Evolutionary conservation across 495 filamentous ascomycete species (phyloP), one percentile per base, ranked within the genome.

Genomic region (Entonaema liquescens): DNA sequence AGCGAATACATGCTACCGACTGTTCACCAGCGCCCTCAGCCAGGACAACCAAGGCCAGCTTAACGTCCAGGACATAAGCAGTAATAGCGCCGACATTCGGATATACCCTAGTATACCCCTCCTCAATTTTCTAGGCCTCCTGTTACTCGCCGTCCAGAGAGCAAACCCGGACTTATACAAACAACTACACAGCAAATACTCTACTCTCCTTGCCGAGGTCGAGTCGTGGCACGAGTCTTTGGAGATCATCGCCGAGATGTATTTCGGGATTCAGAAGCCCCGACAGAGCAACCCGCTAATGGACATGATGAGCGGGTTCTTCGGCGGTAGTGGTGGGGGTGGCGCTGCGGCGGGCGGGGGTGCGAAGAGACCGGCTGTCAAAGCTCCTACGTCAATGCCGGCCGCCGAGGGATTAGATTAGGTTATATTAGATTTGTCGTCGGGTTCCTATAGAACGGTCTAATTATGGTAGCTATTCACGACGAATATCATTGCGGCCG

Each of bases 291-390:
- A 97, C 76, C 94, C 93, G 7, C 77, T 98, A 71, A 85, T 98
- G 74, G 96, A 98, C 73, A 98, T 99, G 93, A 97, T 98, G 94
- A 92, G 94, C 3, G 92, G 88, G 68, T 89, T 99, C 86, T 89
- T 98, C 77, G 93, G 93, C 6, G 93, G 93, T 57, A 88, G 87
- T 6, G 86, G 82, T 25, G 70, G 68, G 11, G 76, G 78, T 67
- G 74, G 84, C 70, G 79, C 79, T 76, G 74, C 81, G 72, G 79
- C 67, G 54, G 63, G 76, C 36, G 73, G 77, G 29, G 76, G 70
- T 78, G 60, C 82, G 13, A 80, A 75, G 53, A 80, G 81, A 38
- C 81, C 81, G 55, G 76, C 81, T 7, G 62, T 81, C 21, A 79
- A 83, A 56, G 79, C 80, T 63, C 81, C 83, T 52, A 79, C 83